Base-by-base conservation (phyloP, 2,329 filamentous ascomycete genomes). In the Talaromyces sp. region DNA sequence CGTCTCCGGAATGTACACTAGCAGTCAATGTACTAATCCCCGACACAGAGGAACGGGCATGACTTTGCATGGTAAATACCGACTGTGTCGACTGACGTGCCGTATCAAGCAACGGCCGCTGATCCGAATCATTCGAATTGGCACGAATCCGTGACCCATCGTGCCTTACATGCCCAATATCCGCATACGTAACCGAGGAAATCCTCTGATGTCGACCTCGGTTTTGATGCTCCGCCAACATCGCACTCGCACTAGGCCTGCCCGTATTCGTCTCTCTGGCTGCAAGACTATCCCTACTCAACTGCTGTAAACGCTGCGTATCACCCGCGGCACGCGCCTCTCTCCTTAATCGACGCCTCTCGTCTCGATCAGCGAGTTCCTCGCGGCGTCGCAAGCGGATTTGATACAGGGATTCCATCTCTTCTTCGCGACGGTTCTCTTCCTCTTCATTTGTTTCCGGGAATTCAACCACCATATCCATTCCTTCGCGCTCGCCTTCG, bases 401-500 rank as follows among this genome's bases (percentile, higher is more conserved):
- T 76, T 96, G 92, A 76, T 96, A 98, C 47, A 98, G 78, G 0
- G 91, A 87, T 67, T 95, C 91, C 95, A 98, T 98, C 76, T 97
- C 92, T 33, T 92, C 87, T 68, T 98, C 93, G 13, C 95, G 85
- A 62, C 92, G 81, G 1, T 80, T 78, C 75, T 96, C 92, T 69
- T 96, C 88, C 62, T 93, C 90, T 60, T 96, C 91, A 9, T 82
- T 84, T 0, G 90, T 92, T 73, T 91, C 89, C 0, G 93, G 93
- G 69, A 91, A 87, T 75, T 97, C 93, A 13, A 98, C 80, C 0
- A 99, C 93, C 3, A 91, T 86, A 72, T 99, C 95, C 71, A 99
- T 92, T 8, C 95, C 95, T 62, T 85, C 94, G 66, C 95, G 86
- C 75, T 99, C 95, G 59, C 95, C 95, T 76, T 96, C 95, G 5